Evolutionary conservation across 2,329 filamentous ascomycete species (phyloP), one percentile per base, ranked within the genome.

Genomic region (Aspergillus ochraceus): DNA sequence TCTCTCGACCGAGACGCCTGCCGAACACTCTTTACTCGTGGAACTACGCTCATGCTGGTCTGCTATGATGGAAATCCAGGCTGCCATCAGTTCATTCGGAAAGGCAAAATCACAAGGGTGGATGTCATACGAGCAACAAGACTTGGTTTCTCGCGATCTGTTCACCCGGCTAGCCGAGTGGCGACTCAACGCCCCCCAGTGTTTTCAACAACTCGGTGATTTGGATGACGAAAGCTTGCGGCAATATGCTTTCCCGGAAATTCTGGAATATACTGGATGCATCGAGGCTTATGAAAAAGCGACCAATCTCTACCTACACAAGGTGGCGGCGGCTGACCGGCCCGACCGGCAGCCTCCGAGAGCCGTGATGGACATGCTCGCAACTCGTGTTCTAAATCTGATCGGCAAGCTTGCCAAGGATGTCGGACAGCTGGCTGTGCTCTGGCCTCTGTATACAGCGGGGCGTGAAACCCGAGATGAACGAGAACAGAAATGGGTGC

Each of bases 281-380:
- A 69, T 76, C 46, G 72, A 75, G 55, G 71, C 73, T 1, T 75
- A 75, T 54, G 73, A 76, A 47, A 75, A 75, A 54, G 74, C 74
- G 8, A 75, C 73, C 2, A 70, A 72, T 22, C 65, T 76, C 2
- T 73, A 70, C 57, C 62, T 76, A 6, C 70, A 75, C 54, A 70
- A 74, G 59, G 63, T 75, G 9, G 67, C 63, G n/a, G 70, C 65
- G 6, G 71, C 69, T 14, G 70, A 65, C 8, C 71, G 72, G 49
- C 68, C 68, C 2, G 66, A 67, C 22, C 65, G 66, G 58, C 69
- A 69, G 17, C 59, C 68, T 1, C 66, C 72, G 52, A 62, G 61
- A 52, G 61, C 60, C 3, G 61, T 72, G 42, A 42, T 74, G 49
- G 67, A 71, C 45, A 68, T 70, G 58, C 67, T 74, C 42, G 66